phyloP scores from a whole-genome alignment of 2,329 filamentous ascomycete species.

The Aspergillus pseudotamarii region DNA sequence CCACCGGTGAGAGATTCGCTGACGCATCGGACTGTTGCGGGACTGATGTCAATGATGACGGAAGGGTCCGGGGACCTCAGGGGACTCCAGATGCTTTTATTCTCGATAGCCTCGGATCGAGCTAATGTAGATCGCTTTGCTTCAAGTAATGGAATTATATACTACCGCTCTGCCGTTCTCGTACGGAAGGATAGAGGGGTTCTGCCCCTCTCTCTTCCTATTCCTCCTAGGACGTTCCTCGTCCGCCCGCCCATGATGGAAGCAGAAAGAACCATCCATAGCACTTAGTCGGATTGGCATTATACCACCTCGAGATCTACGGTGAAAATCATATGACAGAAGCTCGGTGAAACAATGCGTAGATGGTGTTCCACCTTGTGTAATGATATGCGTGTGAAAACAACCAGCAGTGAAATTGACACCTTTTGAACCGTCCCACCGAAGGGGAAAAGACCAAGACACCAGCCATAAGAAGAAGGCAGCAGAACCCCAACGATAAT shows the following conservation, averaged over 20 bases:
- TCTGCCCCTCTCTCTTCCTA: background rate
- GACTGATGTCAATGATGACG: conserved; percentile 44
- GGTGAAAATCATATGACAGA: background rate
- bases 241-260: background rate
- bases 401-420: background rate
- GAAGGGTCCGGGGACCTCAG: conserved; percentile 32
- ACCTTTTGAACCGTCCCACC: conserved; percentile 8
- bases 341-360: background rate
- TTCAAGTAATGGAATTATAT: conserved; percentile 18
- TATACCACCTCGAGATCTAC: background rate
- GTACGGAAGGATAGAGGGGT: background rate
- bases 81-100: conserved; percentile 21
- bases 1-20: conserved; percentile 29
- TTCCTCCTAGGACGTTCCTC: background rate
- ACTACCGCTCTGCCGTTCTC: conserved; percentile 20
- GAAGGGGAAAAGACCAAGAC: conserved; percentile 17
- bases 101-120: conserved; percentile 29
- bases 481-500: conserved; percentile 10
- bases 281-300: background rate
- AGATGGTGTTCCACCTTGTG: background rate
- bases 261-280: background rate
- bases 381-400: conserved; percentile 1
- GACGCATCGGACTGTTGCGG: conserved; percentile 43
- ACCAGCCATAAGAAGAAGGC: conserved; percentile 15
- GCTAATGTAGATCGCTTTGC: conserved; percentile 6